phyloP scores from a whole-genome alignment of 2,329 filamentous ascomycete genomes.

The Chrysoporthe puriensis region DNA sequence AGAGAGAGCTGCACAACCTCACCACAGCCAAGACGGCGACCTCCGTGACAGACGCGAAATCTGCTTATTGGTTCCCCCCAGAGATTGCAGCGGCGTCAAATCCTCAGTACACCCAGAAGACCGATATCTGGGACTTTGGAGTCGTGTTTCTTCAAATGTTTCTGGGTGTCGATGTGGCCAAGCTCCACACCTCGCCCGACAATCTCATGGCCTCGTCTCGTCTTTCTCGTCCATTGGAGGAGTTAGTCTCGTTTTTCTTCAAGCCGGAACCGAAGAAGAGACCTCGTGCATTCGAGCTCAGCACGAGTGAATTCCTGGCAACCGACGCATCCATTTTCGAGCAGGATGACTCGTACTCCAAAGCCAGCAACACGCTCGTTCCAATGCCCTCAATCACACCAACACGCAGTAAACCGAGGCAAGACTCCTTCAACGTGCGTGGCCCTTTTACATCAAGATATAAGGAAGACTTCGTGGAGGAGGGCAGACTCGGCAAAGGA shows the following conservation, averaged over 20 bases:
- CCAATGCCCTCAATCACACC: slow-evolving; percentile 50
- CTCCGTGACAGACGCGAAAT: slow-evolving; percentile 65
- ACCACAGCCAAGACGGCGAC: slow-evolving; percentile 56
- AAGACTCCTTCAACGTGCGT: slow-evolving; percentile 62
- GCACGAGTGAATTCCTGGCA: slow-evolving; percentile 67
- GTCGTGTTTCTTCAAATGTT: slow-evolving; percentile 93
- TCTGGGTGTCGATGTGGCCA: slow-evolving; percentile 77
- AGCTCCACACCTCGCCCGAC: slow-evolving; percentile 78
- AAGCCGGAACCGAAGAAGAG: slow-evolving; percentile 82
- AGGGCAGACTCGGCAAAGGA: slow-evolving; percentile 86
- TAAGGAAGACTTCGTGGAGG: slow-evolving; percentile 85
- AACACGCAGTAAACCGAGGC: slow-evolving; percentile 50
- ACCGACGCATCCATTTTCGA: slow-evolving; percentile 64
- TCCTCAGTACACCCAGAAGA: slow-evolving; percentile 71
- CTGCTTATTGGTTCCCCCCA: slow-evolving; percentile 81
- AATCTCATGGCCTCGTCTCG: slow-evolving; percentile 71
- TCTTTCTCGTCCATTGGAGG: slow-evolving; percentile 75
- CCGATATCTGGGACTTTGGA: slow-evolving; percentile 94
- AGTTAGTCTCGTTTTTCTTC: slow-evolving; percentile 84
- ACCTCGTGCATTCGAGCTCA: slow-evolving; percentile 76
- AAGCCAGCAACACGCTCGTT: slow-evolving; percentile 38
- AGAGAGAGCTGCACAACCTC: slow-evolving; percentile 68
- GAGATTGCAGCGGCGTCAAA: slow-evolving; percentile 69
- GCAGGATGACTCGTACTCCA: slow-evolving; percentile 46
- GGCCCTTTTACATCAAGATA: slow-evolving; percentile 71